A percentile compares a stretch with the other conserved stretches of the same genome.
Evolutionary conservation across 1,139 yeast genomes (phyloP).

Genomic region (Yamadazyma mexicana): DNA sequence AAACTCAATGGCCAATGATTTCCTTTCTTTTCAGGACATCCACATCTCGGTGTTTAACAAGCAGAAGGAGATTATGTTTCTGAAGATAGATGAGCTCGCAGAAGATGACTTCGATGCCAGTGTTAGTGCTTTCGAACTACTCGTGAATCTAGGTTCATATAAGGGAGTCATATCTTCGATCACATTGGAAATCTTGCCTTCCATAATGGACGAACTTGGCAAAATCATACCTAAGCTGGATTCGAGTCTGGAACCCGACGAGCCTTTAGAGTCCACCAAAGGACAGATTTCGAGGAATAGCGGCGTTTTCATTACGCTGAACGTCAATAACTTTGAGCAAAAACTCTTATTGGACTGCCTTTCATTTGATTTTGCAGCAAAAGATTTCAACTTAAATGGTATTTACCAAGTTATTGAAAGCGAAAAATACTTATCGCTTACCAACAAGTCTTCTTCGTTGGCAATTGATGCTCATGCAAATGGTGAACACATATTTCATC

Average conservation of each 20-base stretch:
- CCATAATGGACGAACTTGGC: slow-evolving; percentile 2
- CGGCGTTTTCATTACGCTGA: slow-evolving; percentile 10
- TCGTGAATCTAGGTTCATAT: slow-evolving; percentile 23
- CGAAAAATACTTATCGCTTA: slow-evolving; percentile 6
- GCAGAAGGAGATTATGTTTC: slow-evolving; percentile 10
- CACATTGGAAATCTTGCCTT: slow-evolving; percentile 13
- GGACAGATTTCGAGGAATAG: background rate
- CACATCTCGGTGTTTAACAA: slow-evolving; percentile 9
- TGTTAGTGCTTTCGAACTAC: slow-evolving; percentile 14
- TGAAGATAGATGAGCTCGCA: slow-evolving; percentile 9
- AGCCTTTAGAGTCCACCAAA: no score
- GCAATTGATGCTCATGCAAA: background rate
- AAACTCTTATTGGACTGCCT: slow-evolving; percentile 14
- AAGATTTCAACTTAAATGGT: slow-evolving; percentile 8
- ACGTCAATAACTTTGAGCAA: slow-evolving; percentile 17
- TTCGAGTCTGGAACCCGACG: background rate
- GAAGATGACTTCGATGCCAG: slow-evolving; percentile 15
- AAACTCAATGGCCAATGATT: slow-evolving; percentile 13
- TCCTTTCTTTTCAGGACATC: slow-evolving; percentile 15
- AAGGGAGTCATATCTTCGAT: slow-evolving; percentile 24
- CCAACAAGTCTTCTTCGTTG: slow-evolving; percentile 3
- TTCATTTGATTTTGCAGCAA: slow-evolving; percentile 9
- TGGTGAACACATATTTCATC: slow-evolving; percentile 1
- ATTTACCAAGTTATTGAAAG: slow-evolving; percentile 6
- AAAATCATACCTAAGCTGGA: background rate